phyloP scores from a whole-genome alignment of 805 yeast species.

The Candida glaebosa region DNA sequence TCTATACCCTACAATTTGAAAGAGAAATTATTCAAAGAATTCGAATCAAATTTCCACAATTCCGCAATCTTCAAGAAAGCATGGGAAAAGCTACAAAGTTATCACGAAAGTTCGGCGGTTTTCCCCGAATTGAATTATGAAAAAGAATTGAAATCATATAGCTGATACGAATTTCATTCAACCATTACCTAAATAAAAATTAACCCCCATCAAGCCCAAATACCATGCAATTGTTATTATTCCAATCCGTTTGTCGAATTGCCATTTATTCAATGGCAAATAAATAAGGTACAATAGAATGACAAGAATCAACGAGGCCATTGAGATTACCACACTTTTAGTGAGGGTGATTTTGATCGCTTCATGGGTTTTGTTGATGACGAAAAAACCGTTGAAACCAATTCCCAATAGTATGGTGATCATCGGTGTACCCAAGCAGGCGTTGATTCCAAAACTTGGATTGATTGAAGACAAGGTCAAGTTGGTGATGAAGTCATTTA shows the following conservation, averaged over 20 bases:
- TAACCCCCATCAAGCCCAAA: conserved; percentile 16
- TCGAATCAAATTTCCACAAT: conserved; percentile 11
- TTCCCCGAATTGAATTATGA: conserved; percentile 3
- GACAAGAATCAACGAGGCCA: conserved; percentile 22
- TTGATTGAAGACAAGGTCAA: conserved; percentile 39
- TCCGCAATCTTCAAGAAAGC: conserved; percentile 9
- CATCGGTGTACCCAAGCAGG: conserved; percentile 55
- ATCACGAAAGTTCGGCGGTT: not conserved
- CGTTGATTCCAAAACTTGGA: conserved; percentile 42
- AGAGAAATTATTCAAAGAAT: conserved; percentile 21
- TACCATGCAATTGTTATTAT: conserved; percentile 20
- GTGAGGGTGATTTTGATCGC: conserved; percentile 18
- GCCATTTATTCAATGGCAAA: conserved; percentile 33
- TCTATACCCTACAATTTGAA: conserved; percentile 15
- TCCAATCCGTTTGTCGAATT: conserved; percentile 28
- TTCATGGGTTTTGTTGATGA: conserved; percentile 15
- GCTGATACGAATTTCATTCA: not conserved
- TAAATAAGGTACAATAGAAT: conserved; percentile 20
- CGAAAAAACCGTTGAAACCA: conserved; percentile 42
- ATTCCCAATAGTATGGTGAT: conserved; percentile 47
- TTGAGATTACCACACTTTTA: conserved; percentile 20
- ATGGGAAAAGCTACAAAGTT: conserved; percentile 5
- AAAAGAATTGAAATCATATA: not conserved
- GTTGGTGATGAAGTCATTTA: conserved; percentile 52
- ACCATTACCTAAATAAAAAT: conserved; percentile 12